These are phyloP conservation scores for Pisolithus tinctorius DNA, from an alignment of 768 basidiomycete genomes.

Conservation along the genomic window DNA sequence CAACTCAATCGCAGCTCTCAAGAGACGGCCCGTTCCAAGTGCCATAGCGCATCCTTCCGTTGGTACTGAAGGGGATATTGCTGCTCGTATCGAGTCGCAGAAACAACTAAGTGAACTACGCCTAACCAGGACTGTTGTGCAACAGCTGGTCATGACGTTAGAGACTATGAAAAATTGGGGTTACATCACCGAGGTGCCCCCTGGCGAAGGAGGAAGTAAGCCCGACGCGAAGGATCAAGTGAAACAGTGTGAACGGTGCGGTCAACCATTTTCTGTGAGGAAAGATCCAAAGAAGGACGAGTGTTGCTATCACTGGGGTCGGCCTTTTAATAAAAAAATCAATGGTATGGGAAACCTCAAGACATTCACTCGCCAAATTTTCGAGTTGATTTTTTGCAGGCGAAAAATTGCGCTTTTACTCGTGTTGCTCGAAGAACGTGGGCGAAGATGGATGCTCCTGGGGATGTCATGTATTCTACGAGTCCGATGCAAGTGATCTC, in stretches of 20 bases:
- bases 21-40: constrained; percentile 49
- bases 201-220: constrained; percentile 53
- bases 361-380: background rate
- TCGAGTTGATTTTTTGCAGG: constrained; percentile 33
- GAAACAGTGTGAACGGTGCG: constrained; percentile 76
- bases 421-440: constrained; percentile 69
- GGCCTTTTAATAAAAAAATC: constrained; percentile 49
- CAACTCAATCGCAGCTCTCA: constrained; percentile 43
- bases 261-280: constrained; percentile 60
- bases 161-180: constrained; percentile 60
- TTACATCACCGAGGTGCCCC: constrained; percentile 65
- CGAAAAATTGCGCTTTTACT: constrained; percentile 61
- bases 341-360: constrained; percentile 45
- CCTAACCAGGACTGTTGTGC: constrained; percentile 47
- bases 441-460: constrained; percentile 61
- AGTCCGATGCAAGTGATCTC: constrained; percentile 54
- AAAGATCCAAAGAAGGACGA: constrained; percentile 48
- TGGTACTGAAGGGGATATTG: constrained; percentile 65
- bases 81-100: constrained; percentile 46
- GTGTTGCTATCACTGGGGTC: constrained; percentile 85
- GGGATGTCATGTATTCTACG: constrained; percentile 90
- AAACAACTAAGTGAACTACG: constrained; percentile 47
- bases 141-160: constrained; percentile 51
- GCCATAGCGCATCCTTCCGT: constrained; percentile 62
- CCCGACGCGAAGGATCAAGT: constrained; percentile 59